Evolutionary conservation across 2,329 filamentous ascomycete genomes (phyloP).

Genomic region (Sclerotinia subarctica): DNA sequence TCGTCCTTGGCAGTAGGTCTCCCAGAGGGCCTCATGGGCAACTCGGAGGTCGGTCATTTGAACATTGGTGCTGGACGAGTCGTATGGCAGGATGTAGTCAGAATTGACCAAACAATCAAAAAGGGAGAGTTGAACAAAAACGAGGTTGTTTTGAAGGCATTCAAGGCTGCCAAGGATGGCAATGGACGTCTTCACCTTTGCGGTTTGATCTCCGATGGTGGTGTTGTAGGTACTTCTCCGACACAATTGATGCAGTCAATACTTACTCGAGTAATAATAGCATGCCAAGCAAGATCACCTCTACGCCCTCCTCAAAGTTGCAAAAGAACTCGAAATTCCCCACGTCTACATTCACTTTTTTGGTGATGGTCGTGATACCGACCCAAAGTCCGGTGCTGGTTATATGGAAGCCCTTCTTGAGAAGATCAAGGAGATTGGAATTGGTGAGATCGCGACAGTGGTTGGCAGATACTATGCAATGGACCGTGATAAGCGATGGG

Average conservation of each 20-base stretch:
- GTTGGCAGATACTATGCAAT: slow-evolving; percentile 98
- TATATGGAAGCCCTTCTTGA: slow-evolving; percentile 87
- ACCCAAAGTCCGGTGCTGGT: slow-evolving; percentile 85
- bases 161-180: slow-evolving; percentile 76
- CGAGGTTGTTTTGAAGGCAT: slow-evolving; percentile 50
- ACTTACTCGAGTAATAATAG: slow-evolving; percentile 40
- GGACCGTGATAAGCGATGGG: slow-evolving; percentile 99
- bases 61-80: slow-evolving; percentile 98
- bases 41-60: slow-evolving; percentile 96
- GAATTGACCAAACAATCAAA: slow-evolving; percentile 86
- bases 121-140: slow-evolving; percentile 42
- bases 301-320: slow-evolving; percentile 80
- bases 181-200: slow-evolving; percentile 91
- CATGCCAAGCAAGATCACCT: slow-evolving; percentile 96
- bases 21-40: slow-evolving; percentile 96
- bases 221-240: slow-evolving; percentile 61
- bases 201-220: slow-evolving; percentile 90
- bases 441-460: slow-evolving; percentile 85
- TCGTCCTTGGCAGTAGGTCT: slow-evolving; percentile 94
- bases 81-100: slow-evolving; percentile 97
- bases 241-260: neutral
- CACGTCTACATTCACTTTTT: slow-evolving; percentile 99
- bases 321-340: slow-evolving; percentile 82
- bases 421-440: slow-evolving; percentile 76
- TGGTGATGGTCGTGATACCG: slow-evolving; percentile 94